A percentile compares a stretch with the other conserved stretches of the same genome.
These are phyloP conservation scores for Globisporangium camurandrum DNA, from an alignment of 352 stramenopile species.

Conservation along the genomic window DNA sequence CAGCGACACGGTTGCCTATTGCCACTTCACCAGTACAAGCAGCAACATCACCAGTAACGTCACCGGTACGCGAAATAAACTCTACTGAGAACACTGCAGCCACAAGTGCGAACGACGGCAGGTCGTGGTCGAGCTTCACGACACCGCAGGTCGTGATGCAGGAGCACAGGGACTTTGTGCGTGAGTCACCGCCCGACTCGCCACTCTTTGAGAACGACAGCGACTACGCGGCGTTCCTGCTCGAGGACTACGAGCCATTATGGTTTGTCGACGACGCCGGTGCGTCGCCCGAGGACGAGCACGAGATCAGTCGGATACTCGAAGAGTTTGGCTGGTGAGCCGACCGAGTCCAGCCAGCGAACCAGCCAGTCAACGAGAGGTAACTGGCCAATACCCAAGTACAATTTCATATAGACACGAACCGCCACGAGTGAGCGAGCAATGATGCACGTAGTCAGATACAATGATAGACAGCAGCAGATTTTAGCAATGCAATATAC, in stretches of 20 bases:
- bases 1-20: not conserved
- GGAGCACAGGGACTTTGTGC: slow-evolving; percentile 14
- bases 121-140: slow-evolving; percentile 7
- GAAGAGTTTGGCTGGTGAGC: slow-evolving; percentile 14
- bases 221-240: slow-evolving; percentile 12
- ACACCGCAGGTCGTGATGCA: slow-evolving; percentile 14
- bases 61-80: not conserved
- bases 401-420: no score
- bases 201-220: slow-evolving; percentile 12
- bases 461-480: no score
- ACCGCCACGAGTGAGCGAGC: no score
- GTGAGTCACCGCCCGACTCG: slow-evolving; percentile 2
- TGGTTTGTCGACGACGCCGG: slow-evolving; percentile 10
- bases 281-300: slow-evolving; percentile 11
- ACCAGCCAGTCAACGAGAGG: no score
- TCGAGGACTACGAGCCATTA: slow-evolving; percentile 17
- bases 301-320: slow-evolving; percentile 17
- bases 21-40: not conserved
- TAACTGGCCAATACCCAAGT: no score
- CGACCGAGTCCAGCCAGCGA: no score
- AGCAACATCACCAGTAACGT: not conserved
- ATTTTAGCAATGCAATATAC: no score
- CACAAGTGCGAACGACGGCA: no score
- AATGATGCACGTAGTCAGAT: no score
- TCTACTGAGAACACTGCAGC: no score